These are phyloP conservation scores for Solanum chiquidenum DNA, from an alignment of 257 asterid genomes.

Conservation along the genomic window DNA sequence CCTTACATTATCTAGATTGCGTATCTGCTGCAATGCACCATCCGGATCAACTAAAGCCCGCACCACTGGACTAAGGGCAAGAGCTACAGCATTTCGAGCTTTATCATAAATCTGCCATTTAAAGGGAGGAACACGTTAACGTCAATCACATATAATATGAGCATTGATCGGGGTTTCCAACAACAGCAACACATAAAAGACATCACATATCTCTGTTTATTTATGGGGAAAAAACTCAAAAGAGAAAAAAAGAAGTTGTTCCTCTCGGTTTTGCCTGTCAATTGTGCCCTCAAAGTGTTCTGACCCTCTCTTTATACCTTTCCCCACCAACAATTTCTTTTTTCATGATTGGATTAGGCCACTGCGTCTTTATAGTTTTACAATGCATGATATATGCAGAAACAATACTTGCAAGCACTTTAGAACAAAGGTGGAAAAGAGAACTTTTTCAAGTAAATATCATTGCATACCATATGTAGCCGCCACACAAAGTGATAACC, in stretches of 20 bases:
- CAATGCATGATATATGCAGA: not conserved
- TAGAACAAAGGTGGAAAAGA: not conserved
- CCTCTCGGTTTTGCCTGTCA: not conserved
- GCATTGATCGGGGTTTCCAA: not conserved
- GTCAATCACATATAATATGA: not conserved
- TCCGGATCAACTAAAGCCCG: slow-evolving; percentile 97
- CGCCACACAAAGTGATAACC: not conserved
- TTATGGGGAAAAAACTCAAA: not conserved
- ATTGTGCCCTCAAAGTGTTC: not conserved
- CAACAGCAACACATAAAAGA: slow-evolving; percentile 3
- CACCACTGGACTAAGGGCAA: slow-evolving; percentile 97
- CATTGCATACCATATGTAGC: not conserved
- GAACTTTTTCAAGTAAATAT: not conserved
- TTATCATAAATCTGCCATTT: slow-evolving; percentile 68
- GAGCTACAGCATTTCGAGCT: slow-evolving; percentile 97
- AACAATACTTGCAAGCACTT: not conserved
- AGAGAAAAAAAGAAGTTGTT: not conserved
- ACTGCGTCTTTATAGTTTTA: not conserved
- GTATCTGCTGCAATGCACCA: slow-evolving; percentile 78
- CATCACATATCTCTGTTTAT: not conserved
- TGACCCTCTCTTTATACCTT: not conserved
- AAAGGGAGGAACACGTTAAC: slow-evolving; percentile 6
- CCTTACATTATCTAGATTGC: slow-evolving; percentile 70
- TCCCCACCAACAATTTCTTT: not conserved
- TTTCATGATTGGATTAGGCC: not conserved